Conservation (phyloP, 2,329 filamentous ascomycete genomes). For the Biscogniauxia mediterranea region DNA sequence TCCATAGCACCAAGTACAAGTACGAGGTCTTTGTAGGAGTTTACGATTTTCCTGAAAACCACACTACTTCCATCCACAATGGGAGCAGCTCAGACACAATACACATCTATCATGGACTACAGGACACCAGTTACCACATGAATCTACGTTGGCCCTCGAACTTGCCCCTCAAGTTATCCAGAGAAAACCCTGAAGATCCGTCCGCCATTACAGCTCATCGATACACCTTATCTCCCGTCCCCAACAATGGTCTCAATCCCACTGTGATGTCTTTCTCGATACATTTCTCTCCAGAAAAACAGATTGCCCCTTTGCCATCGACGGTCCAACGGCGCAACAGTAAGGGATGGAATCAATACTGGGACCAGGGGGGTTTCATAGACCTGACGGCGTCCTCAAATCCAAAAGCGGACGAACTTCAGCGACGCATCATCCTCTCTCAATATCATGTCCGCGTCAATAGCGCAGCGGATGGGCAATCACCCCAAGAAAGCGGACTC, state of each 20-base stretch:
- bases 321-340: conserved; percentile 26
- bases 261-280: conserved; percentile 32
- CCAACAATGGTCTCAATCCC: not conserved
- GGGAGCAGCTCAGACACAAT: conserved; percentile 18
- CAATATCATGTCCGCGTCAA: conserved; percentile 45
- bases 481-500: conserved; percentile 43
- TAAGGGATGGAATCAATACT: conserved; percentile 35
- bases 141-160: conserved; percentile 36
- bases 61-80: conserved; percentile 33
- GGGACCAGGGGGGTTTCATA: conserved; percentile 41
- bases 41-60: conserved; percentile 39
- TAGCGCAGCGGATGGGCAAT: conserved; percentile 35
- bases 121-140: conserved; percentile 39
- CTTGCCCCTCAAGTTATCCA: conserved; percentile 19
- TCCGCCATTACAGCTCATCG: conserved; percentile 30
- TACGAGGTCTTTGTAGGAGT: conserved; percentile 43
- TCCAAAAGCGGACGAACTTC: conserved; percentile 39
- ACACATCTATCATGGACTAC: conserved; percentile 38
- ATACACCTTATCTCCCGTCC: conserved; percentile 29
- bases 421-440: conserved; percentile 42
- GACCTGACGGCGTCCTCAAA: conserved; percentile 38
- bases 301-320: conserved; percentile 24
- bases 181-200: conserved; percentile 26
- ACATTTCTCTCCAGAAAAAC: conserved; percentile 33
- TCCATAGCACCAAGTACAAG: conserved; percentile 41